Percentiles rank a stretch among this genome's conserved stretches.
phyloP scores from a whole-genome alignment of 164 flowering plant genomes.

The Brasenia schreberi region DNA sequence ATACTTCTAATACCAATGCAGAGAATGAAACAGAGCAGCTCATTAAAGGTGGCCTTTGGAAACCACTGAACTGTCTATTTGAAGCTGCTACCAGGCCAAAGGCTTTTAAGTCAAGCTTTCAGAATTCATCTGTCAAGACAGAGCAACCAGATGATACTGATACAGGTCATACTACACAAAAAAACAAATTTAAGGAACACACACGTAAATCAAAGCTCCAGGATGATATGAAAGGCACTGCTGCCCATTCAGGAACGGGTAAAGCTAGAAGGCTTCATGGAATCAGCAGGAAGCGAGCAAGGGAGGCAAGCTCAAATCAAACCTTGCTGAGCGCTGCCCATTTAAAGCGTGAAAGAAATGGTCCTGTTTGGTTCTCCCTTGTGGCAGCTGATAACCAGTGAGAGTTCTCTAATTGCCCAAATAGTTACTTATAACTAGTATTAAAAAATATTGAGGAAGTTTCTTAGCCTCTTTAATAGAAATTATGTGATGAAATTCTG shows the following conservation, averaged over 20 bases:
- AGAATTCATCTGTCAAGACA: constrained; percentile 26
- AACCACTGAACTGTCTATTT: constrained; percentile 77
- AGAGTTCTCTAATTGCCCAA: constrained; percentile 10
- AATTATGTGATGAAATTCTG: background rate
- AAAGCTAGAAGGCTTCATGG: constrained; percentile 48
- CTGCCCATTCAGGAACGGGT: constrained; percentile 20
- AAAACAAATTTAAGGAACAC: constrained; percentile 34
- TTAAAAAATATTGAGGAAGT: background rate
- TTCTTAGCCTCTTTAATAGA: too few relatives aligned
- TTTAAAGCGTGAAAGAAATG: constrained; percentile 25
- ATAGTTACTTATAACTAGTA: background rate
- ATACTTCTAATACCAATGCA: constrained; percentile 19
- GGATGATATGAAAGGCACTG: constrained; percentile 27
- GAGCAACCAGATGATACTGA: constrained; percentile 21
- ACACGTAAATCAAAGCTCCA: constrained; percentile 25
- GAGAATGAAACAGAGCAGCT: constrained; percentile 34
- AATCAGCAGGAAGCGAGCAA: constrained; percentile 29
- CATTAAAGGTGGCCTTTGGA: constrained; percentile 77
- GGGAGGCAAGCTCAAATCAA: constrained; percentile 27
- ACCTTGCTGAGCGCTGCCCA: constrained; percentile 35
- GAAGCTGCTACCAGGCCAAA: constrained; percentile 88
- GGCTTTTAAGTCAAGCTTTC: constrained; percentile 38
- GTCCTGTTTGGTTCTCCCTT: constrained; percentile 84
- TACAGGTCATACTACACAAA: constrained; percentile 17
- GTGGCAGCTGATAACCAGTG: constrained; percentile 75